Evolutionary conservation across 768 basidiomycete species (phyloP), one percentile per base, ranked within the genome.

Genomic region (Gloeopeniophorella convolvens): DNA sequence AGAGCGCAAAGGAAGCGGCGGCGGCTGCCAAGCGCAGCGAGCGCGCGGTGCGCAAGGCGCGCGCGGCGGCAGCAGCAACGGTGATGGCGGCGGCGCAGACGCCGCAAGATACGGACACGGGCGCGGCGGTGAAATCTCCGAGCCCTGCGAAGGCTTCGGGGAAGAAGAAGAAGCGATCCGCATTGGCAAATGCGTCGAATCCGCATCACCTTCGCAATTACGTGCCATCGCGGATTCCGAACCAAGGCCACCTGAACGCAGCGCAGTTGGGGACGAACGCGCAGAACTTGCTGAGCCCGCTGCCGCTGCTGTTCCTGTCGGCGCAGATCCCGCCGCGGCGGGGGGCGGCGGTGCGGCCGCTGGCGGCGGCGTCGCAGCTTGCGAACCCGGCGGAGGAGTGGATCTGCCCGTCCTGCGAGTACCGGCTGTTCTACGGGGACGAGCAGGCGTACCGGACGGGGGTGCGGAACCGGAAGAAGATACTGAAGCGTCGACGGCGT

Each of bases 151-250:
- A 49, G 36, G 72, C 60, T 59, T 61, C 59, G 53, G 61, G 65
- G 41, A 93, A 91, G 78, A 94, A 94, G 79, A 97, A 96, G 81
- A 97, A 96, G 70, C 79, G 91, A 42, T 85, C 85, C 42, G 85
- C 85, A 4, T 73, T 91, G 27, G 91, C 92, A 37, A 95, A 96
- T 65, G 91, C 90, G 37, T 87, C 89, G 45, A 96, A 98, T 63
- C 93, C 91, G 3, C 95, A 98, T 68, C 94, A 96, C 69, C 75
- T 94, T 50, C 77, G 86, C 62, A 97, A 97, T 71, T 98, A 93
- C 69, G 80, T 93, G 36, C 89, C 91, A 13, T 92, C 90, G 36
- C 76, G 89, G 13, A 69, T 90, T 45, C 83, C 89, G 3, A 60
- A 66, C 60, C 56, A 62, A 32, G 72, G 67, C 28, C 66, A 66